A percentile compares a stretch with the other conserved stretches of the same genome.
Conservation (phyloP, 2,329 filamentous ascomycete genomes). For the Orbilia blumenaviensis region DNA sequence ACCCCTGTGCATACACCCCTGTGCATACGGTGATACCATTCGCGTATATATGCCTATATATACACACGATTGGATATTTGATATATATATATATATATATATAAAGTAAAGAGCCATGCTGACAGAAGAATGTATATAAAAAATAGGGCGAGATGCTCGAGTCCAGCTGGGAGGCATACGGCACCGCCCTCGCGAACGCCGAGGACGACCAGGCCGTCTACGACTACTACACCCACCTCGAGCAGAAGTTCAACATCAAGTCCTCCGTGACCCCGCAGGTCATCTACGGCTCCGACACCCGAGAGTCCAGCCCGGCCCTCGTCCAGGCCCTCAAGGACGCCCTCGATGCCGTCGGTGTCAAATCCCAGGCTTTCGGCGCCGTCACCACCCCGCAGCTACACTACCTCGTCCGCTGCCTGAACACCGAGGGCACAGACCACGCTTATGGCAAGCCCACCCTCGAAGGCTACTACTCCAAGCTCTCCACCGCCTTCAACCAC, state of each 20-base stretch:
- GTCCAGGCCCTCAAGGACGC: slow-evolving; percentile 81
- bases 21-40: too few species aligned
- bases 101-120: background rate
- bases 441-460: slow-evolving; percentile 90
- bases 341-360: slow-evolving; percentile 76
- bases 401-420: slow-evolving; percentile 92
- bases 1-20: too few species aligned
- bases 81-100: background rate
- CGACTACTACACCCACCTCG: slow-evolving; percentile 78
- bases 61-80: too few species aligned
- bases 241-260: slow-evolving; percentile 79
- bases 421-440: slow-evolving; percentile 86
- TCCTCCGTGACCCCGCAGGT: slow-evolving; percentile 74
- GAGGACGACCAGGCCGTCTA: slow-evolving; percentile 77
- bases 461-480: slow-evolving; percentile 93
- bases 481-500: slow-evolving; percentile 81
- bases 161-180: slow-evolving; percentile 87
- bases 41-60: too few species aligned
- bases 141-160: slow-evolving; percentile 91
- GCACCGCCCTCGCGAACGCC: slow-evolving; percentile 88
- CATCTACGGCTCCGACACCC: slow-evolving; percentile 89
- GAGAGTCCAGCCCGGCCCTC: slow-evolving; percentile 86
- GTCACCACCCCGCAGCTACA: slow-evolving; percentile 97
- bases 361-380: slow-evolving; percentile 85
- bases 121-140: too few species aligned